These are phyloP conservation scores for Vanderwaltozyma tropicalis DNA, from an alignment of 805 yeast species.

Conservation along the genomic window DNA sequence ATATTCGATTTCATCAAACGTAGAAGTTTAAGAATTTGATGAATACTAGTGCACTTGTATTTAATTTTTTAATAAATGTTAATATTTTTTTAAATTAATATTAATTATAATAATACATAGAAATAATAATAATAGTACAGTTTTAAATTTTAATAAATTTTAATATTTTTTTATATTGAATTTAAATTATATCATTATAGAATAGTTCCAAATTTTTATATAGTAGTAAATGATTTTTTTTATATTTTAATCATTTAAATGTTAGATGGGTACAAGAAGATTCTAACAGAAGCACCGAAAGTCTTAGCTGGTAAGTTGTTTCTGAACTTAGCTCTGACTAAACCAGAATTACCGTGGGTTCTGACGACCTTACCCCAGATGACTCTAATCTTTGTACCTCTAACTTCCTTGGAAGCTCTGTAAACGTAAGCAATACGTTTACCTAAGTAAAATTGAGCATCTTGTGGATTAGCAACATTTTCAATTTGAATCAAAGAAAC, in stretches of 20 bases:
- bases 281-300: conserved; percentile 98
- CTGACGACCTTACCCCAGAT: conserved; percentile 99
- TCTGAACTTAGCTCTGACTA: conserved; percentile 98
- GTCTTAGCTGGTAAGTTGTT: conserved; percentile 98
- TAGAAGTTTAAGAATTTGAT: conserved; percentile 34
- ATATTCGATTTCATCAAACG: conserved; percentile 72
- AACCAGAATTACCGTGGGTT: conserved; percentile 97
- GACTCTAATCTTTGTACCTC: conserved; percentile 98
- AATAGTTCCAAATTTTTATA: background rate
- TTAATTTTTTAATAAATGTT: background rate
- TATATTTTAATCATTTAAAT: conserved; percentile 45
- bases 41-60: background rate
- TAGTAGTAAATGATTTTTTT: too few relatives aligned
- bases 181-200: background rate
- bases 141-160: background rate
- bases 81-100: background rate
- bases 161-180: too few relatives aligned
- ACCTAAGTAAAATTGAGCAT: conserved; percentile 98
- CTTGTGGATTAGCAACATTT: conserved; percentile 85
- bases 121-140: too few relatives aligned
- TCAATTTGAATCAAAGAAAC: conserved; percentile 93
- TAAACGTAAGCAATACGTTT: conserved; percentile 98
- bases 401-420: conserved; percentile 95
- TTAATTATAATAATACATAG: background rate
- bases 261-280: conserved; percentile 99